Evolutionary conservation across 1,284 basidiomycete genomes (phyloP), one percentile per base, ranked within the genome.

Genomic region (Trametes polyzona): DNA sequence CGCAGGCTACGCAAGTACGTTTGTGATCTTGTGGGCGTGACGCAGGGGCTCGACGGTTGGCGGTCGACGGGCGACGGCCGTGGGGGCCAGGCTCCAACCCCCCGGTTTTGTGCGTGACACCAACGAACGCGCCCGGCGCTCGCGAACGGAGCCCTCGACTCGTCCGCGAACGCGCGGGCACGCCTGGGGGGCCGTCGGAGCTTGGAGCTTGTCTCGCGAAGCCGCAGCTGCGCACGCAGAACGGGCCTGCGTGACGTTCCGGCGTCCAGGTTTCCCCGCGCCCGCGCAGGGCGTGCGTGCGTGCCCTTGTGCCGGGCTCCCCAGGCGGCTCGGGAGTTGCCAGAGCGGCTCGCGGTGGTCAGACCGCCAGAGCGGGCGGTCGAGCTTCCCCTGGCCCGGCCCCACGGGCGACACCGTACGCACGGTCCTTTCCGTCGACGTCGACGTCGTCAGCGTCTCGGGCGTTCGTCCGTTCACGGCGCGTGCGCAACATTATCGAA

Each of bases 141-240:
- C 17, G 49, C 50, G 53, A 55, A 58, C 46, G 39, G 53, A 53
- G 60, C 56, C 60, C 56, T 58, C 60, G 56, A 61, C 56, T 52
- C 60, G 47, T 56, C 56, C 41, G 56, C 55, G 52, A 51, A 46
- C 44, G 49, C 55, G 48, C 24, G 23, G 24, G 41, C 47, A 47
- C 49, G 41, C 46, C 41, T 39, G 33, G 33, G n/a, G n/a, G 19
- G 17, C 35, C 5, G 51, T 36, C 59, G 59, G 59, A 61, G 55
- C 47, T 54, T 57, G 55, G 55, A 60, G 59, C 50, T 57, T 60
- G 50, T 52, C 30, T 21, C 2, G 32, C 42, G 43, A 46, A 40
- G 37, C 42, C 47, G 48, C n/a, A n/a, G n/a, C 43, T 50, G 56
- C 51, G 49, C 44, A 44, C 19, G 29, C 37, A 32, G 36, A 32